A percentile compares a stretch with the other conserved stretches of the same genome.
Evolutionary conservation across 2,329 filamentous ascomycete genomes (phyloP).

Genomic region (Colletotrichum cuscutae): DNA sequence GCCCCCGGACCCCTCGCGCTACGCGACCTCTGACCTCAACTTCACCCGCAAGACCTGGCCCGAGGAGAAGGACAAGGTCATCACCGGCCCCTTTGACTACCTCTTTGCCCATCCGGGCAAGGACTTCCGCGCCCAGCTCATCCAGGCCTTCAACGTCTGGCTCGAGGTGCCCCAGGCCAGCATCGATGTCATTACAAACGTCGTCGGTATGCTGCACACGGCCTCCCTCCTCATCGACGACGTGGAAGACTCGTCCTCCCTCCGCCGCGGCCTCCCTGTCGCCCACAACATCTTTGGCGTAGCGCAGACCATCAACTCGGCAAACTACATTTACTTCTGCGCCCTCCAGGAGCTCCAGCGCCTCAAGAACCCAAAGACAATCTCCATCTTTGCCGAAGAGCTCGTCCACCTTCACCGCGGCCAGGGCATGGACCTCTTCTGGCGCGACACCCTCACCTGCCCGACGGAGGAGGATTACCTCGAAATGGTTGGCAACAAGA

Average conservation of each 20-base stretch:
- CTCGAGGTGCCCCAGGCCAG: slow-evolving; percentile 77
- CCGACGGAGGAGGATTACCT: slow-evolving; percentile 90
- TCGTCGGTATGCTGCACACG: slow-evolving; percentile 88
- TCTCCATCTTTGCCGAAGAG: slow-evolving; percentile 83
- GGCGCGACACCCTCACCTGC: slow-evolving; percentile 86
- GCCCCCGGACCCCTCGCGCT: slow-evolving; percentile 62
- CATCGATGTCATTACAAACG: slow-evolving; percentile 79
- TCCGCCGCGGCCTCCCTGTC: slow-evolving; percentile 83
- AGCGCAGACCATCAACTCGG: slow-evolving; percentile 89
- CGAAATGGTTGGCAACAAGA: slow-evolving; percentile 95
- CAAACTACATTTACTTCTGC: slow-evolving; percentile 89
- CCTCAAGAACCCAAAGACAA: slow-evolving; percentile 73
- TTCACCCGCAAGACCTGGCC: slow-evolving; percentile 71
- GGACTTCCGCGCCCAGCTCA: slow-evolving; percentile 83
- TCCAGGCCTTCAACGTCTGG: slow-evolving; percentile 84
- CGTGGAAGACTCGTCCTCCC: slow-evolving; percentile 82
- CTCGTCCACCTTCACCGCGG: slow-evolving; percentile 86
- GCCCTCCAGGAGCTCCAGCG: slow-evolving; percentile 80
- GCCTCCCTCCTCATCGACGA: slow-evolving; percentile 87
- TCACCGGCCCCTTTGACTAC: slow-evolving; percentile 85
- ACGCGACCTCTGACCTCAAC: slow-evolving; percentile 65
- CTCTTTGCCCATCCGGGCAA: slow-evolving; percentile 83
- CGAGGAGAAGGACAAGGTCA: slow-evolving; percentile 78
- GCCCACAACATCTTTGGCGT: slow-evolving; percentile 87
- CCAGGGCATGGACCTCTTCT: slow-evolving; percentile 92